Base-by-base conservation (phyloP, 2,329 filamentous ascomycete genomes). In the Aspergillus udagawae region DNA sequence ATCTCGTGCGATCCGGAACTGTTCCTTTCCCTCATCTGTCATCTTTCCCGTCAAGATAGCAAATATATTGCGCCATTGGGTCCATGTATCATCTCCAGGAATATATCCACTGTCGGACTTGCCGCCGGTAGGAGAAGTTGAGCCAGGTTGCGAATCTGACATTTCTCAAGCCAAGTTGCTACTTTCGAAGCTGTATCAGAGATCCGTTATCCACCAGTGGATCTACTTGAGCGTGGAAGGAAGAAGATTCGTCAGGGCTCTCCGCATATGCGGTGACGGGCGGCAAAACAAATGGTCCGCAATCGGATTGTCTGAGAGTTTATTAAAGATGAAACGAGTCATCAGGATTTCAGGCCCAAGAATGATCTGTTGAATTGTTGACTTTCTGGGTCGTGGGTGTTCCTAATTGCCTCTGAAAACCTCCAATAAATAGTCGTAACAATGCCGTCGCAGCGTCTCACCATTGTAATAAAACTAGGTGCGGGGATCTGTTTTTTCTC, bases 11-110 rank as follows among this genome's bases (percentile, higher is more conserved):
- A 88, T 82, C 70, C 91, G 89, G 81, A 91, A 97, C 77, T 89
- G 84, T 69, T 88, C 84, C 62, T 82, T 77, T 52, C 90, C 89
- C 69, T 88, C 83, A 38, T 78, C 75, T 20, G 85, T 88, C 77
- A 94, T 86, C 67, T 83, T 80, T 55, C 90, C 89, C 17, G 89
- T 86, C 51, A 96, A 79, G 75, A 92, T 89, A 66, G 85, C 85
- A 82, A 95, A 97, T 79, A 92, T 89, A 79, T 90, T 96, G 72
- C 88, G 83, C 88, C 91, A 96, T 81, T 77, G 74, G 38, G 77
- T 77, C 62, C 68, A 75, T 23, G 70, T 67, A 54, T 77, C 77
- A 62, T 79, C 71, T 14, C 75, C 75, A 14, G 73, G 65, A 10
- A 67, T 66, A 54, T 67, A 79, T 4, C 75, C 75, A 9, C 68